These are phyloP conservation scores for Cladophialophora immunda DNA, from an alignment of 2,329 filamentous ascomycete genomes.

Conservation along the genomic window DNA sequence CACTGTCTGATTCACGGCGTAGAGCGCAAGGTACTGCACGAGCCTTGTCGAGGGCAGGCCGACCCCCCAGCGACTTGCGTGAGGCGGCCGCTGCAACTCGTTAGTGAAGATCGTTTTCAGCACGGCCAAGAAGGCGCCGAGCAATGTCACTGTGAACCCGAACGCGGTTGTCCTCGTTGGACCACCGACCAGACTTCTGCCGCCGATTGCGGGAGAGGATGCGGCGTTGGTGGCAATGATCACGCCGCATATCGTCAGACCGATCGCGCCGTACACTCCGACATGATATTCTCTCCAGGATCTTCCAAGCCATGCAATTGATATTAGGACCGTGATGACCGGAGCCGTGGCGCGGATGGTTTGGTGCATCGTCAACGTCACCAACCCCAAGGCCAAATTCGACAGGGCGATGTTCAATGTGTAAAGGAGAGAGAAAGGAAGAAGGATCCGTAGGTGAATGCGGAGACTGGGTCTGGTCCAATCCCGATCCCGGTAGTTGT, in stretches of 20 bases:
- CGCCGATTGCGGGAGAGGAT: not conserved
- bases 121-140: slow-evolving; percentile 25
- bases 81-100: slow-evolving; percentile 17
- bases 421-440: slow-evolving; percentile 32
- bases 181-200: not conserved
- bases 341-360: slow-evolving; percentile 32
- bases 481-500: not conserved
- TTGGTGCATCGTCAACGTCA: slow-evolving; percentile 32
- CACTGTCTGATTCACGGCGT: slow-evolving; percentile 21
- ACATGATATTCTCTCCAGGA: slow-evolving; percentile 13
- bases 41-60: slow-evolving; percentile 22
- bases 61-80: slow-evolving; percentile 4
- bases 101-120: slow-evolving; percentile 24
- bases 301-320: slow-evolving; percentile 7
- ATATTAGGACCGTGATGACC: slow-evolving; percentile 24
- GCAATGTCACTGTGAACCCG: slow-evolving; percentile 8
- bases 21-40: slow-evolving; percentile 21
- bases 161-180: not conserved
- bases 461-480: not conserved
- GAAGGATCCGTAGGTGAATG: slow-evolving; percentile 12
- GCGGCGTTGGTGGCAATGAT: slow-evolving; percentile 17
- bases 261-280: slow-evolving; percentile 14
- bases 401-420: slow-evolving; percentile 32
- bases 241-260: slow-evolving; percentile 23
- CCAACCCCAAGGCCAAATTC: slow-evolving; percentile 31